Evolutionary conservation across 2,329 filamentous ascomycete species (phyloP).

Genomic region (Zymoseptoria ardabiliae): DNA sequence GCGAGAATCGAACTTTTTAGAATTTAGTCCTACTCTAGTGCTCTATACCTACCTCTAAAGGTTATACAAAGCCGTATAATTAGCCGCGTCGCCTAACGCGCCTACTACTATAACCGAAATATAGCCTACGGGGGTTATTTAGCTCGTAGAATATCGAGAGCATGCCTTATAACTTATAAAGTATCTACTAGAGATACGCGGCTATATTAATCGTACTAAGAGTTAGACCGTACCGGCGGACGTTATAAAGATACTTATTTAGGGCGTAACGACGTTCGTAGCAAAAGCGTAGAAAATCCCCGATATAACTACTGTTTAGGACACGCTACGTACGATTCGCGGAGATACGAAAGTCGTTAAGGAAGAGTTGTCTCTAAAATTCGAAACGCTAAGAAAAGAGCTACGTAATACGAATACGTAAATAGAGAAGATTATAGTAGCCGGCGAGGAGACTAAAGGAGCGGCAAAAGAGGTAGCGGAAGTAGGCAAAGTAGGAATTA

Average conservation of each 20-base stretch:
- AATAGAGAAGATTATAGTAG: not conserved
- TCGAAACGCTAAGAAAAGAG: not conserved
- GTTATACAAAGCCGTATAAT: slow-evolving; percentile 1
- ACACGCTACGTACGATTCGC: slow-evolving; percentile 2
- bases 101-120: slow-evolving; percentile 3
- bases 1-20: slow-evolving; percentile 3
- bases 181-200: slow-evolving; percentile 4
- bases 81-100: slow-evolving; percentile 1
- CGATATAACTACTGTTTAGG: slow-evolving; percentile 5
- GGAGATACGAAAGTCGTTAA: slow-evolving; percentile 1
- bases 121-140: slow-evolving; percentile 1
- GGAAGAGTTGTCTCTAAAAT: not conserved
- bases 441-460: not conserved
- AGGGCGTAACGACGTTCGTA: slow-evolving; percentile 1
- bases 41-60: slow-evolving; percentile 1
- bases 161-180: slow-evolving; percentile 5
- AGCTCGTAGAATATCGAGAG: slow-evolving; percentile 2
- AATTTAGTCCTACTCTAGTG: slow-evolving; percentile 4
- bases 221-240: slow-evolving; percentile 1
- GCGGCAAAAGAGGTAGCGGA: not conserved
- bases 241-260: slow-evolving; percentile 2
- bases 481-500: not conserved
- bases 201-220: slow-evolving; percentile 7
- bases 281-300: slow-evolving; percentile 3
- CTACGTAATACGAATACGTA: not conserved